phyloP scores from a whole-genome alignment of 2,329 filamentous ascomycete species.

The Berkeleyomyces rouxiae region DNA sequence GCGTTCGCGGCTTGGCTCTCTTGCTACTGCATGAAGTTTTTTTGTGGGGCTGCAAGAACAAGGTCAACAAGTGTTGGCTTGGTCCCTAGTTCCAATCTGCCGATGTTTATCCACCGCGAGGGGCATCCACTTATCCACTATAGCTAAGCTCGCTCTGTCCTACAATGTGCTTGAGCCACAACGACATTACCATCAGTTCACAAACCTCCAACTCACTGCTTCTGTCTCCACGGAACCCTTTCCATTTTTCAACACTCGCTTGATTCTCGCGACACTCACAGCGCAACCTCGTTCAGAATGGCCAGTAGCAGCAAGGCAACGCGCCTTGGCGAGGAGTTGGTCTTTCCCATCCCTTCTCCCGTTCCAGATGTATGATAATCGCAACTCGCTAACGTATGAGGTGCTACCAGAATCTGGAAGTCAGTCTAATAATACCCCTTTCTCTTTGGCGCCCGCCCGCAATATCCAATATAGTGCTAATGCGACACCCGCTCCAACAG shows the following conservation, averaged over 20 bases:
- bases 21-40: slow-evolving; percentile 3
- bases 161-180: background rate
- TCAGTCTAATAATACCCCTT: slow-evolving; percentile 36
- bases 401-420: slow-evolving; percentile 66
- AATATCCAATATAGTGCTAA: background rate
- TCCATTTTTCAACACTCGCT: background rate
- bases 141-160: background rate
- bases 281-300: slow-evolving; percentile 23
- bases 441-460: background rate
- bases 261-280: background rate
- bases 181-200: background rate
- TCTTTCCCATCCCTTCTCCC: slow-evolving; percentile 15
- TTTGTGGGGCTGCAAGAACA: slow-evolving; percentile 7
- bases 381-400: slow-evolving; percentile 13
- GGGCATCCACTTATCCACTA: background rate
- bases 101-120: slow-evolving; percentile 3
- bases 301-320: slow-evolving; percentile 44
- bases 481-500: slow-evolving; percentile 28
- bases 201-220: background rate
- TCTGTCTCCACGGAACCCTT: background rate
- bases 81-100: background rate
- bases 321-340: slow-evolving; percentile 46
- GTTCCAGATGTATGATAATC: background rate
- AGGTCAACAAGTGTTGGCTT: background rate
- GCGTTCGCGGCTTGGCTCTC: slow-evolving; percentile 2